These are phyloP conservation scores for Phlyctochytrium bullatum DNA, from an alignment of 192 early-diverging fungal species.

Conservation along the genomic window DNA sequence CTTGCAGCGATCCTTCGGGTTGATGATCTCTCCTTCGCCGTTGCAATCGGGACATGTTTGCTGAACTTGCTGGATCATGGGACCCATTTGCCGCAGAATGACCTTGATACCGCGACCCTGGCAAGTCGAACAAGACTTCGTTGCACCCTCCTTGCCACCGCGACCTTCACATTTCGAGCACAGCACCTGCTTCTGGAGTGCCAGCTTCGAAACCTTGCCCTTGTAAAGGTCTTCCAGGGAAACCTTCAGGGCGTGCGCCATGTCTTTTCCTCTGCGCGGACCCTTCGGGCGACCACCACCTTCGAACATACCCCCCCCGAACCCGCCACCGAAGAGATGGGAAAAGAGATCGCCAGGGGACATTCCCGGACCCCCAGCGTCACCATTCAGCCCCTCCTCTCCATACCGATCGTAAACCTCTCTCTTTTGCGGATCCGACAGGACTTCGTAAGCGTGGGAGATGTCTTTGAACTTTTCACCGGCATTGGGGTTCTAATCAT, in stretches of 20 bases:
- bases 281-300: conserved; percentile 70
- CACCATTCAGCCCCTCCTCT: conserved; percentile 85
- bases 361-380: conserved; percentile 65
- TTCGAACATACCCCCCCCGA: conserved; percentile 45
- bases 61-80: conserved; percentile 99
- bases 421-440: conserved; percentile 89
- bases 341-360: conserved; percentile 94
- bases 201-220: conserved; percentile 93
- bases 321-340: conserved; percentile 85
- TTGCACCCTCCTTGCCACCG: conserved; percentile 90
- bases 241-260: conserved; percentile 83
- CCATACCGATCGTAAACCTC: conserved; percentile 92
- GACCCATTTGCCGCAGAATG: conserved; percentile 92
- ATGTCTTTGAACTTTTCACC: conserved; percentile 98
- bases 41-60: conserved; percentile 89
- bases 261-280: conserved; percentile 96
- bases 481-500: conserved; percentile 74
- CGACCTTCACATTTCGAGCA: conserved; percentile 90
- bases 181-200: conserved; percentile 90
- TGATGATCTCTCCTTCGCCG: conserved; percentile 89
- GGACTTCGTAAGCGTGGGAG: conserved; percentile 94
- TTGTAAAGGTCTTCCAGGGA: conserved; percentile 82
- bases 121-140: conserved; percentile 79
- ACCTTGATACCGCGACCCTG: conserved; percentile 88
- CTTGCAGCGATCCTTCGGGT: conserved; percentile 87